Evolutionary conservation across 192 early-diverging fungal genomes (phyloP), one percentile per base, ranked within the genome.

Genomic region (Thamnidium elegans): DNA sequence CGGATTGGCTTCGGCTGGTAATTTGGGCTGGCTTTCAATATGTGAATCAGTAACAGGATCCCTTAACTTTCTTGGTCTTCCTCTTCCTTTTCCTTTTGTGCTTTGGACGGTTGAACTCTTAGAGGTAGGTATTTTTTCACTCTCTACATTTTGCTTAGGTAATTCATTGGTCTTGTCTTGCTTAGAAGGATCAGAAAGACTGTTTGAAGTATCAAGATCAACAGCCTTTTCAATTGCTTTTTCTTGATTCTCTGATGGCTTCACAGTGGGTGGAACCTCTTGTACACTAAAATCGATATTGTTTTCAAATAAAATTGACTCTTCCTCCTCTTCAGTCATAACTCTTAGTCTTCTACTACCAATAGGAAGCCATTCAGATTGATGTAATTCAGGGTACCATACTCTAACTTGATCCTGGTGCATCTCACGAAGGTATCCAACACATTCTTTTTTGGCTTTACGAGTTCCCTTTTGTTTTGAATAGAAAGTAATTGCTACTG

Each of bases 281-380:
- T 59, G 42, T 11, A 39, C 20, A 26, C 19, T 36, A 23, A 59
- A 21, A 45, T 59, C 42, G 7, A 59, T 14, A 59, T 42, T 19
- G 3, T 13, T 14, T 1, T 56, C 31, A 59, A 59, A 59, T 17
- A 59, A 17, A 59, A 59, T 59, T 14, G 36, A 19, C 43, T 59
- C 58, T 11, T 64, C 68, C 60, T 80, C 82, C 3, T 74, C 69
- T 8, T 68, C 55, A 3, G 69, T 53, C 20, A 73, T 7, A 11
- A 73, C 13, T 42, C 69, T 50, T 42, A 86, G 31, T 17, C 81
- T 63, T 21, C 72, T 63, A 70, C 81, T 83, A 21, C 76, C 81
- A 13, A 74, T 69, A 7, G 62, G 48, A 5, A 86, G 52, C 84
- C 84, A 86, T 55, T 86, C 81, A 47, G 75, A 64, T 5, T 77